Percentiles rank a stretch among this genome's conserved stretches.
Conservation (phyloP, 768 basidiomycete genomes). For the Xanthoconium stramineum region DNA sequence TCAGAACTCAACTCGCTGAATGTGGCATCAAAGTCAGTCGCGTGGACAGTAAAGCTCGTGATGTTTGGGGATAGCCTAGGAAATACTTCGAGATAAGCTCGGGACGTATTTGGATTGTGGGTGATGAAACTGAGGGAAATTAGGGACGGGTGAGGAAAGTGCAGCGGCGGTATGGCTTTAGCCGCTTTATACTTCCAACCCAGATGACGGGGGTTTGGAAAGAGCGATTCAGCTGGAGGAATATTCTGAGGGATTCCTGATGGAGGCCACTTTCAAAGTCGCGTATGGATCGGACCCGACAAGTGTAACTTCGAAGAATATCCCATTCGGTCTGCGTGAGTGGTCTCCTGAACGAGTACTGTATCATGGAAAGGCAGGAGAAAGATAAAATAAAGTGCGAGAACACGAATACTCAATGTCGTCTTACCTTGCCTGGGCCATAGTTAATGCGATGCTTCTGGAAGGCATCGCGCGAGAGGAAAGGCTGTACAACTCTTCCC, state of each 20-base stretch:
- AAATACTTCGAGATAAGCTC: background rate
- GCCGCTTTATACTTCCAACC: too few species aligned
- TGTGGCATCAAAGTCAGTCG: background rate
- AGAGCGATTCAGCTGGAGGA: too few species aligned
- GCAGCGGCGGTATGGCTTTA: background rate
- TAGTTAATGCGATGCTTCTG: background rate
- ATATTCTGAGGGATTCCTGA: background rate
- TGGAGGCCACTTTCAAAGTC: background rate
- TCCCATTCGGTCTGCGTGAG: background rate
- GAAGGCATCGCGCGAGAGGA: slow-evolving; percentile 1
- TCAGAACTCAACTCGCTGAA: background rate
- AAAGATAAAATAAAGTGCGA: background rate
- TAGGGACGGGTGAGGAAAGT: background rate
- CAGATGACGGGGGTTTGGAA: too few species aligned
- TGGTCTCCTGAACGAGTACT: background rate
- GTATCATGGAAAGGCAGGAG: background rate
- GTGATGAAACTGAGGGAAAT: background rate
- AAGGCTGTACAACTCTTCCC: background rate
- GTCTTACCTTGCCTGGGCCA: background rate
- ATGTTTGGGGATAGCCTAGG: background rate
- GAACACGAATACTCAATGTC: background rate
- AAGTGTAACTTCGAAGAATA: background rate
- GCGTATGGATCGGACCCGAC: background rate
- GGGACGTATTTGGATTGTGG: too few species aligned
- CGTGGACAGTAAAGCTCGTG: background rate